Conservation (phyloP, 2,329 filamentous ascomycete species). For the Paecilomyces formosus region DNA sequence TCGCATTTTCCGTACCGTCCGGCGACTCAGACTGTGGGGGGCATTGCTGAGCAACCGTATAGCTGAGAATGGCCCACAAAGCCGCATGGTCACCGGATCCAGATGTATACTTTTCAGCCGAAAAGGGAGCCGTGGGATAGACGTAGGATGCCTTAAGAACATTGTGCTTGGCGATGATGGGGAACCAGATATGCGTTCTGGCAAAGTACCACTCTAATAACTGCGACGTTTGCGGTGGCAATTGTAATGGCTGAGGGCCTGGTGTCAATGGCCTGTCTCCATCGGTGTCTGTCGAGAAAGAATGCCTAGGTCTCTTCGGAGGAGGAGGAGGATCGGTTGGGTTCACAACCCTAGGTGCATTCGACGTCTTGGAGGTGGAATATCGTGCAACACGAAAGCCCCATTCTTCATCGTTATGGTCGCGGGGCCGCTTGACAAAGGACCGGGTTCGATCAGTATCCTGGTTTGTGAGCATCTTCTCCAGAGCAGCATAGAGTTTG, state of each 20-base stretch:
- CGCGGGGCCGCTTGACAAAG: constrained; percentile 27
- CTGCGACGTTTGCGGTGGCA: constrained; percentile 45
- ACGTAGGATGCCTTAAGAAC: constrained; percentile 50
- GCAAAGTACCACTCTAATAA: constrained; percentile 52
- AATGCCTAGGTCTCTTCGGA: constrained; percentile 21
- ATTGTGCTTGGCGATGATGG: constrained; percentile 51
- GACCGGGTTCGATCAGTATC: constrained; percentile 13
- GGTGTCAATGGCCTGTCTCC: constrained; percentile 2
- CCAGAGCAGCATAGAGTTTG: constrained; percentile 29
- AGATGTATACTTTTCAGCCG: constrained; percentile 17
- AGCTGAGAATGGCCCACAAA: constrained; percentile 38
- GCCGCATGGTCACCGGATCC: constrained; percentile 35
- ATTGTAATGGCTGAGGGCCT: constrained; percentile 15
- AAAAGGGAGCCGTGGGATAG: constrained; percentile 39
- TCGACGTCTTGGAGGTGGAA: constrained; percentile 17
- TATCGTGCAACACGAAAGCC: constrained; percentile 23
- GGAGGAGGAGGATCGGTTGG: constrained; percentile 13
- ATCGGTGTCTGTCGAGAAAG: constrained; percentile 10
- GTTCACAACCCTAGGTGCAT: constrained; percentile 24
- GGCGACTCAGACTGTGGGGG: constrained; percentile 3
- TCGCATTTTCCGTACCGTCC: constrained; percentile 5
- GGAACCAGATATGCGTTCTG: constrained; percentile 53
- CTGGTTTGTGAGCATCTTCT: constrained; percentile 32
- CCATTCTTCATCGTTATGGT: constrained; percentile 21
- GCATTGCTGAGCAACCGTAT: constrained; percentile 28